Conservation (phyloP, 768 basidiomycete species). For the Nidularia sp. region DNA sequence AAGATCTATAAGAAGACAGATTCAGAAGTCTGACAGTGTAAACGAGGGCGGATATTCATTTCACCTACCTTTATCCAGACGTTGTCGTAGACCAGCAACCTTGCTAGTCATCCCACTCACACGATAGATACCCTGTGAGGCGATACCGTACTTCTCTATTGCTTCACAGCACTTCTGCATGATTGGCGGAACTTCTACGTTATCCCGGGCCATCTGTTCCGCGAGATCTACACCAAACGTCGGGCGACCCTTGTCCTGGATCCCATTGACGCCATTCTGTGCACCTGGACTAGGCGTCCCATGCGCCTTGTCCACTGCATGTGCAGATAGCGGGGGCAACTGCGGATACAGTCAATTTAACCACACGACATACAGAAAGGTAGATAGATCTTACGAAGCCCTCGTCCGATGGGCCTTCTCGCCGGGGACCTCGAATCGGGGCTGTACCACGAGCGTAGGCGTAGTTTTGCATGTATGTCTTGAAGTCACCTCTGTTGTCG, state of each 20-base stretch:
- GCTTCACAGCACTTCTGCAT: slow-evolving; percentile 86
- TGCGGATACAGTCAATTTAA: slow-evolving; percentile 15
- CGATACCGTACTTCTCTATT: slow-evolving; percentile 87
- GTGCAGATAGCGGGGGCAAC: slow-evolving; percentile 61
- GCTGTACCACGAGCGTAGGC: slow-evolving; percentile 77
- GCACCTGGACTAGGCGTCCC: slow-evolving; percentile 1
- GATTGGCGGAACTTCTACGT: slow-evolving; percentile 83
- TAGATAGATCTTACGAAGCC: slow-evolving; percentile 71
- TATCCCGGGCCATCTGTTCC: slow-evolving; percentile 91
- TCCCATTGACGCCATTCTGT: slow-evolving; percentile 25
- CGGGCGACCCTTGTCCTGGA: slow-evolving; percentile 62
- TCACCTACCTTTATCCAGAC: slow-evolving; percentile 74
- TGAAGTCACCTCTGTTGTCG: slow-evolving; percentile 94
- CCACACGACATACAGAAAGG: slow-evolving; percentile 2
- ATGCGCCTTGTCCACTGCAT: slow-evolving; percentile 17
- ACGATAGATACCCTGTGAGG: slow-evolving; percentile 87
- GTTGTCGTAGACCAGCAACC: slow-evolving; percentile 76
- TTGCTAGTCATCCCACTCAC: slow-evolving; percentile 89
- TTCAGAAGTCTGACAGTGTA: no score
- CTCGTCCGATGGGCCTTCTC: slow-evolving; percentile 88
- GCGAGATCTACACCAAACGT: slow-evolving; percentile 92
- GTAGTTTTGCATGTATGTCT: slow-evolving; percentile 96
- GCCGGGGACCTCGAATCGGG: slow-evolving; percentile 64
- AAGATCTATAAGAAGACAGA: slow-evolving; percentile 47
- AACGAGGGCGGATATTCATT: no score